Percentiles rank a stretch among this genome's conserved stretches.
These are phyloP conservation scores for Colletotrichum sp. DNA, from an alignment of 2,329 filamentous ascomycete species.

Conservation along the genomic window DNA sequence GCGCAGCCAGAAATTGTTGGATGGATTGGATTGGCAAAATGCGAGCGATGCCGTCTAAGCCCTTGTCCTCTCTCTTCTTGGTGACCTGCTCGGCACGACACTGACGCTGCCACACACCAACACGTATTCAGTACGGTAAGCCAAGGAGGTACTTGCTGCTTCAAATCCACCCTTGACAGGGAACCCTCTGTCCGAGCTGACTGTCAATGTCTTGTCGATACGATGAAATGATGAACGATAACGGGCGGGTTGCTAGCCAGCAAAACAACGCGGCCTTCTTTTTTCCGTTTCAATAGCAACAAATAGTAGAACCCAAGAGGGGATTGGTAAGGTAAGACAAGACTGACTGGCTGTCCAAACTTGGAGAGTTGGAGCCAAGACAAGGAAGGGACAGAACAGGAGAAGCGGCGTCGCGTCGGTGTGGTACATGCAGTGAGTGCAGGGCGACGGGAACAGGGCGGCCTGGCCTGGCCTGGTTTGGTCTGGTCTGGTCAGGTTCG, in stretches of 20 bases:
- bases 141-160: not conserved
- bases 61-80: not conserved
- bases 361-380: not conserved
- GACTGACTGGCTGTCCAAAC: not conserved
- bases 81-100: slow-evolving; percentile 3
- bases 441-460: not conserved
- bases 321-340: slow-evolving; percentile 2
- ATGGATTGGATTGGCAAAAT: not conserved
- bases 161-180: not conserved
- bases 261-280: not conserved
- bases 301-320: not conserved
- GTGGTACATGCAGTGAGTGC: not conserved
- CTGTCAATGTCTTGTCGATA: not conserved
- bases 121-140: not conserved
- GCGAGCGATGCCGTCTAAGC: slow-evolving; percentile 14
- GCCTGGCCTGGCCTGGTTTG: not conserved
- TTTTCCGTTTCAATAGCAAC: not conserved
- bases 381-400: not conserved
- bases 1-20: not conserved
- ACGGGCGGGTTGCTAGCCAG: not conserved
- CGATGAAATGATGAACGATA: not conserved
- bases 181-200: not conserved
- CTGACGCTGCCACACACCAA: not conserved
- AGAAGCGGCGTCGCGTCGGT: not conserved
- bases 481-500: not conserved